Base-by-base conservation (phyloP, 352 stramenopile species). In the Phytophthora constricta region DNA sequence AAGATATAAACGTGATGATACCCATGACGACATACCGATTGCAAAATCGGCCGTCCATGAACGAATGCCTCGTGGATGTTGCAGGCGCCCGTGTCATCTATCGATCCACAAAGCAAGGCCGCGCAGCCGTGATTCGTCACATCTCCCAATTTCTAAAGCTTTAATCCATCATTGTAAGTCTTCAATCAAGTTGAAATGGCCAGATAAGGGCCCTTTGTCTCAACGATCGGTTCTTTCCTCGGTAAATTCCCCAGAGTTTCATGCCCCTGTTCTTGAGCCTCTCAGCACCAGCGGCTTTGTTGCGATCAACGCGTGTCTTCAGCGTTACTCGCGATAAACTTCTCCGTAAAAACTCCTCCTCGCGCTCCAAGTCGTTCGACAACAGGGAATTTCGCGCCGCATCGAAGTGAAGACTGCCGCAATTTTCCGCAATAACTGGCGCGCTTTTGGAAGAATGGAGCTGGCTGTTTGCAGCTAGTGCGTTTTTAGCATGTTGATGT, bases 291-390 rank as follows among this genome's bases (percentile, higher is more conserved):
- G 43, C 53, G n/a, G 28, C 26, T 53, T 77, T 87, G 47, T 82
- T 86, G 16, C 58, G 53, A 50, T 82, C 57, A 47, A 89, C 74
- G 0, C 81, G 79, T 47, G 73, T 65, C 45, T 87, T 86, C 13
- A 92, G 53, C 13, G 79, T 84, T 39, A 90, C 80, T 58, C 68
- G 62, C 4, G 82, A 89, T 31, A 91, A 48, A 58, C 82, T 91
- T 57, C 84, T 72, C n/a, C 80, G 68, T 39, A 91, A 48, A 20
- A 89, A 73, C 16, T 87, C 74, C 39, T 78, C 68, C 25, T 90
- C 82, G 14, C 58, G 68, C 43, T 61, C 61, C 22, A 73, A 41
- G n/a, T 63, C 56, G 20, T 37, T 45, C 25, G 48, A 62, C 27
- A 11, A 20, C 25, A 42, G 58, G 16, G 13, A 37, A 23, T 42